Conservation (phyloP, 306 rosid genomes). For the Dryas alaskensis region DNA sequence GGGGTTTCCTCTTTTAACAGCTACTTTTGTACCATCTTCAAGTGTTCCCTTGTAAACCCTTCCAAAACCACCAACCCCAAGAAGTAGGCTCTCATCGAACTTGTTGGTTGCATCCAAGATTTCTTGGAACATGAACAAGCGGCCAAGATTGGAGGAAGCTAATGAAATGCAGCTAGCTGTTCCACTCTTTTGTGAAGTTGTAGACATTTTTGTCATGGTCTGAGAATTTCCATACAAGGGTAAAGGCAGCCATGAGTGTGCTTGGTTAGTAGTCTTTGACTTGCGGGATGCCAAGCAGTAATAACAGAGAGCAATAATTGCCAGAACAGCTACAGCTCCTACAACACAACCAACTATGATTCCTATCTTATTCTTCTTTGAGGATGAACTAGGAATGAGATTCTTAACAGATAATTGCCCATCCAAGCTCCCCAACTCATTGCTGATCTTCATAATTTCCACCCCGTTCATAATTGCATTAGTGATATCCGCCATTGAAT, state of each 20-base stretch:
- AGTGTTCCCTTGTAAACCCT: constrained; percentile 85
- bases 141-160: constrained; percentile 72
- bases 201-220: constrained; percentile 83
- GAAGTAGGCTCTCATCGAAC: constrained; percentile 76
- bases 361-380: constrained; percentile 40
- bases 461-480: constrained; percentile 84
- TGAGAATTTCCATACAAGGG: constrained; percentile 86
- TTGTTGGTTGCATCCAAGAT: constrained; percentile 84
- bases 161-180: constrained; percentile 89
- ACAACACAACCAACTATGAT: constrained; percentile 45
- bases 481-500: constrained; percentile 50
- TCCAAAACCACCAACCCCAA: constrained; percentile 97
- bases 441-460: constrained; percentile 82
- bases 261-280: constrained; percentile 51
- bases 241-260: constrained; percentile 72
- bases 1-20: constrained; percentile 91
- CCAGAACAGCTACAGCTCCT: constrained; percentile 48
- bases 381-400: constrained; percentile 52
- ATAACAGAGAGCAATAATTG: constrained; percentile 50
- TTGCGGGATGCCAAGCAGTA: constrained; percentile 45
- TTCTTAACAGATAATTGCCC: constrained; percentile 52
- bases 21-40: constrained; percentile 81
- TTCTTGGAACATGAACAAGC: constrained; percentile 78
- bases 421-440: constrained; percentile 60
- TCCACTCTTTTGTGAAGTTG: constrained; percentile 79